Evolutionary conservation across 2,329 filamentous ascomycete genomes (phyloP), one percentile per base, ranked within the genome.

Genomic region (Ophiocordyceps sinensis): DNA sequence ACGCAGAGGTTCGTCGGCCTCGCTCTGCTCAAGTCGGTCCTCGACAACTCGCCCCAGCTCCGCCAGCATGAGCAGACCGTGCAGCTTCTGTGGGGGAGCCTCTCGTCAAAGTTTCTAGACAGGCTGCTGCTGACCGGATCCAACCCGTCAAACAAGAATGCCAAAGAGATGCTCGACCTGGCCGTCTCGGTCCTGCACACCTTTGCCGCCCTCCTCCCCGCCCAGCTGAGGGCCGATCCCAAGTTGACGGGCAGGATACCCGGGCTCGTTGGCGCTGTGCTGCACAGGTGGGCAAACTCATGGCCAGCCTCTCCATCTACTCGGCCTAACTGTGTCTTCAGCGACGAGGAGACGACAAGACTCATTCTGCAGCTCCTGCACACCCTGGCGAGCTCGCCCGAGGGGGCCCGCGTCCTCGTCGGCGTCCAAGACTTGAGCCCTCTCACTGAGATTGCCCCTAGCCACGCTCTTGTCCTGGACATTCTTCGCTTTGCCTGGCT

Each of bases 1-100:
- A 83, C 79, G 1, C 74, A 76, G 17, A 70, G 75, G 51, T 82
- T 84, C 48, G 77, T 82, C 32, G 79, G 77, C 8, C 63, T 84
- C 19, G 75, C 77, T 1, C 65, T 83, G 19, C 65, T 83, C 39
- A 80, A 77, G 51, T 73, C 75, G n/a, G 59, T 79, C 12, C 65
- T 84, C 28, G 77, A 82, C 55, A 77, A 74, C 52, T 70, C 72
- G 6, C 58, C 65, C 19, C 56, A 66, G n/a, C 56, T 77, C 19
- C 65, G 65, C 36, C 57, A 66, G 40, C 65, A 77, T 54, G 60
- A 65, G 10, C 56, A 57, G 2, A 54, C 52, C 8, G 51, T 80
- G 5, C 51, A 57, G n/a, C 55, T 54, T 13, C 59, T 81, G 35
- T 84, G 79, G 79, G 59, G 66, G 29, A 66, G 68, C 28, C 66